These are phyloP conservation scores for Plasmodiophora brassicae DNA, from an alignment of 208 protist species.

Conservation along the genomic window DNA sequence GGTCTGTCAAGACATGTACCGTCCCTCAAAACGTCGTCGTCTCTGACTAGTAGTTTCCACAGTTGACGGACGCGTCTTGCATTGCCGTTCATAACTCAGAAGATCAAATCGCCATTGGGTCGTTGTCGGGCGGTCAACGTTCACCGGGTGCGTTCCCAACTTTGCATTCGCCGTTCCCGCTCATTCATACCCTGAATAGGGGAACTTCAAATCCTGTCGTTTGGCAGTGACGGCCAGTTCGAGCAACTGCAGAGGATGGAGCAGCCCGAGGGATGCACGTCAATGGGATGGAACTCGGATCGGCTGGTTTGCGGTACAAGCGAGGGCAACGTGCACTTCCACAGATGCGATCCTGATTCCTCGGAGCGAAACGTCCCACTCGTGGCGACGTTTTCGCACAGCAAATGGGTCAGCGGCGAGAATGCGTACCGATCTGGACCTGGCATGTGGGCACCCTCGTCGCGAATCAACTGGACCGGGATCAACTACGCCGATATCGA, in stretches of 20 bases:
- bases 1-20: no score
- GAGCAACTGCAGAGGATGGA: neutral
- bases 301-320: conserved; percentile 1
- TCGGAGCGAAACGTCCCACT: neutral
- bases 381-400: neutral
- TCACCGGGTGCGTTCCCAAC: no score
- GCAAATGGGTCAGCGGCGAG: neutral
- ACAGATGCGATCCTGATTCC: neutral
- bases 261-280: neutral
- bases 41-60: no score
- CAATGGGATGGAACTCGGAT: neutral
- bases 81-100: no score
- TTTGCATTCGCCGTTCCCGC: no score
- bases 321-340: neutral
- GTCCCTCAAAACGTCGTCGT: no score
- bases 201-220: neutral
- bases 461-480: neutral
- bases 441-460: neutral
- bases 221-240: neutral
- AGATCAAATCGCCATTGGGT: no score
- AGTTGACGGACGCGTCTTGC: no score
- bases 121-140: no score
- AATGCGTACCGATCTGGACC: neutral
- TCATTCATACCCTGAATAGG: no score
- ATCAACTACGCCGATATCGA: neutral